Percentiles rank a stretch among this genome's conserved stretches.
phyloP scores from a whole-genome alignment of 139 green algal species.

The Micromonas pusilla region DNA sequence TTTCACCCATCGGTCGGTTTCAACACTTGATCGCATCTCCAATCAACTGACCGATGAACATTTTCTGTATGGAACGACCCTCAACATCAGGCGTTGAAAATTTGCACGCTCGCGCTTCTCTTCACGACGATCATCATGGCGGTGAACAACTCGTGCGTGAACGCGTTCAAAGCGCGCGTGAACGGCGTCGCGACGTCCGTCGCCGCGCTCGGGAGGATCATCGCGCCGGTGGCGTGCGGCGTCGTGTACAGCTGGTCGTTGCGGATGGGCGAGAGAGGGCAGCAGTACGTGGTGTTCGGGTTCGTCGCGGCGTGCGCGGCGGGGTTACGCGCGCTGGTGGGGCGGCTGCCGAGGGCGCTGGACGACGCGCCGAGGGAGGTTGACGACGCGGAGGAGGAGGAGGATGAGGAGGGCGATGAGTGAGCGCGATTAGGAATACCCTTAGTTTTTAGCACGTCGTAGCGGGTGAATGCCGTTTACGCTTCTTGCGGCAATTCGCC shows the following conservation, averaged over 20 bases:
- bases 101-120: neutral
- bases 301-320: neutral
- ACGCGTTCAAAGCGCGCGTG: neutral
- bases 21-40: no score
- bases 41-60: no score
- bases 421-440: neutral
- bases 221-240: neutral
- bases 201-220: neutral
- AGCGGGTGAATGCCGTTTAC: no score
- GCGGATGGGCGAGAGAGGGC: neutral
- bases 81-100: no score
- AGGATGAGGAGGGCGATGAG: neutral
- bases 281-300: neutral
- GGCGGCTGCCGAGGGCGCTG: neutral
- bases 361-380: neutral
- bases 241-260: neutral
- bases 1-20: no score
- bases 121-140: conserved; percentile 4
- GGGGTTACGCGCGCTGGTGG: neutral
- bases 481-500: no score
- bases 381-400: neutral
- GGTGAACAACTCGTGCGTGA: conserved; percentile 11
- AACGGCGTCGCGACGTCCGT: neutral
- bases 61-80: no score
- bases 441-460: no score